These are phyloP conservation scores for Cadophora malorum DNA, from an alignment of 2,329 filamentous ascomycete genomes.

Conservation along the genomic window DNA sequence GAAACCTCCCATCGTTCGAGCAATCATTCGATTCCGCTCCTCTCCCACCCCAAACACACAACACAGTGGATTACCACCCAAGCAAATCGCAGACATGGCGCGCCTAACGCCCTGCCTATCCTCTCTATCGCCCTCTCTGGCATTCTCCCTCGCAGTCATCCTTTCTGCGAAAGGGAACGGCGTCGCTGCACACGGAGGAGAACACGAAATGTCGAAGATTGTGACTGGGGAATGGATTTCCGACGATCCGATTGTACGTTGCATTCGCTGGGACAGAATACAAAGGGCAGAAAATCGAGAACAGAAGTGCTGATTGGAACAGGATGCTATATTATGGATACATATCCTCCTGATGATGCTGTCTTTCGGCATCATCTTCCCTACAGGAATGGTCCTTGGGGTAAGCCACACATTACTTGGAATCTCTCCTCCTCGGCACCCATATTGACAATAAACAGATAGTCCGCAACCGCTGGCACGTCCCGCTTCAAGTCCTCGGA, in stretches of 20 bases:
- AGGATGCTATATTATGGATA: slow-evolving; percentile 88
- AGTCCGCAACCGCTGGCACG: slow-evolving; percentile 90
- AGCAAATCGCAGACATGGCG: slow-evolving; percentile 7
- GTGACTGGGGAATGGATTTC: slow-evolving; percentile 20
- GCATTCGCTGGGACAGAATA: not conserved
- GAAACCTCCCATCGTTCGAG: slow-evolving; percentile 14
- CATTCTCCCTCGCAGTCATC: slow-evolving; percentile 11
- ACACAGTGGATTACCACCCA: not conserved
- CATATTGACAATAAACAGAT: slow-evolving; percentile 61
- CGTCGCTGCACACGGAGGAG: slow-evolving; percentile 22
- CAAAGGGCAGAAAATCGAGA: too few relatives aligned
- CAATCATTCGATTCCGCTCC: slow-evolving; percentile 6
- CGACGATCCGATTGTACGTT: slow-evolving; percentile 22
- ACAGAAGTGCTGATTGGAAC: not conserved
- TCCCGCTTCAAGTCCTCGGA: slow-evolving; percentile 81
- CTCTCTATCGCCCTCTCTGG: slow-evolving; percentile 2
- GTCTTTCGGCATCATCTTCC: slow-evolving; percentile 91
- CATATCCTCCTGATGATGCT: slow-evolving; percentile 90
- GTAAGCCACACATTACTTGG: slow-evolving; percentile 53
- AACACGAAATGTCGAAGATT: slow-evolving; percentile 21
- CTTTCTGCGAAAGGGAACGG: slow-evolving; percentile 7
- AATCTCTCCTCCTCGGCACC: not conserved
- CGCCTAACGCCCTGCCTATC: not conserved
- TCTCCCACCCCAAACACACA: not conserved
- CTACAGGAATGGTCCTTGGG: slow-evolving; percentile 92